Base-by-base conservation (phyloP, 2,329 filamentous ascomycete genomes). In the Ceratocystis diversiconidia region DNA sequence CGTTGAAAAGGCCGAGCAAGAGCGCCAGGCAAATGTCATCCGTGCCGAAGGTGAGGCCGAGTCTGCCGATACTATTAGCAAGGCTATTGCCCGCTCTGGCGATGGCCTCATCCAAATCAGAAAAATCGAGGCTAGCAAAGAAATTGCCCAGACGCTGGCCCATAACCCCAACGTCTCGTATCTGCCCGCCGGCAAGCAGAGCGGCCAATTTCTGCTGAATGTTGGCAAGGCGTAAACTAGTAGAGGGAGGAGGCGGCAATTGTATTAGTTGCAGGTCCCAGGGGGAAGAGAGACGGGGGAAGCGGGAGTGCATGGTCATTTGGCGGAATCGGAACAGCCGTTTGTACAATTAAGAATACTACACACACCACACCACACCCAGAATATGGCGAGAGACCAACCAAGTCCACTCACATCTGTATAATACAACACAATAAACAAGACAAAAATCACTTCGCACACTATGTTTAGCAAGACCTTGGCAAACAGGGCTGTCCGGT, bases 1-100 rank as follows among this genome's bases (percentile, higher is more conserved):
- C 71, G 94, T 99, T 75, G 94, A 99, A 83, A 90, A 90, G 76
- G 94, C 94, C 68, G 94, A 99, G 83, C 94, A 99, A 81, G 94
- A 99, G 80, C 84, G 94, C 72, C 94, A 99, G 79, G 94, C 94
- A 71, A 97, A 94, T 79, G 94, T 99, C 73, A 99, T 99, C 77
- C 85, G 94, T 66, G 94, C 94, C 63, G 94, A 99, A 83, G 94
- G 94, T 75, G 94, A 99, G 79, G 92, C 92, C 70, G 92, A 97
- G 83, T 90, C 88, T 72, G 94, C 94, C 61, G 94, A 99, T 65
- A 95, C 91, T 69, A 97, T 99, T 75, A 88, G 85, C 78, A 94
- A 87, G 79, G 92, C 92, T 22, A 92, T 99, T 71, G 86, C 90
- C 71, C 96, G 95, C 85, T 84, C 85, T 67, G 94, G 94, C 70